phyloP scores from a whole-genome alignment of 2,329 filamentous ascomycete genomes.

The Microdochium nivale region DNA sequence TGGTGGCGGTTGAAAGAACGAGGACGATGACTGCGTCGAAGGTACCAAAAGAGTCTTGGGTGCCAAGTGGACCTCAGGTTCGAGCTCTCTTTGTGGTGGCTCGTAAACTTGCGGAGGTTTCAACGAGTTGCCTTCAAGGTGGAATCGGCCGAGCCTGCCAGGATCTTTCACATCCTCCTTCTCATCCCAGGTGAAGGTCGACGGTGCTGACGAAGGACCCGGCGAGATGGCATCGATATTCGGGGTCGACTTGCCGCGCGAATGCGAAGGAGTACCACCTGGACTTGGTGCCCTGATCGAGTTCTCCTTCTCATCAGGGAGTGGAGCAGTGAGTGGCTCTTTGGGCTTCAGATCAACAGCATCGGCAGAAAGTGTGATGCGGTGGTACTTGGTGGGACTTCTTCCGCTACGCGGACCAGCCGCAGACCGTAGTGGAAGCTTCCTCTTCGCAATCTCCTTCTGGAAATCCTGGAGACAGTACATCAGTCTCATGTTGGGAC shows the following conservation, averaged over 20 bases:
- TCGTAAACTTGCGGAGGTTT: conserved; percentile 28
- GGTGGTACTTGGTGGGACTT: conserved; percentile 48
- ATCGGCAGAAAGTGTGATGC: conserved; percentile 51
- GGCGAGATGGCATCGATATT: conserved; percentile 42
- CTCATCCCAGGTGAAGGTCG: conserved; percentile 51
- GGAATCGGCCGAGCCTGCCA: conserved; percentile 30
- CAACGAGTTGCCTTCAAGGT: conserved; percentile 20
- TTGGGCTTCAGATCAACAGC: conserved; percentile 42
- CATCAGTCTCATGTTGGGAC: conserved; percentile 86
- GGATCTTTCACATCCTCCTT: conserved; percentile 34
- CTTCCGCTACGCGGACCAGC: conserved; percentile 40
- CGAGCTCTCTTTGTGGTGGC: conserved; percentile 3
- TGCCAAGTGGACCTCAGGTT: neutral
- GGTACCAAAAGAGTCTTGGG: neutral
- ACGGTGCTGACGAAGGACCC: conserved; percentile 60
- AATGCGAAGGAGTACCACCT: conserved; percentile 34
- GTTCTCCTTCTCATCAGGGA: conserved; percentile 45
- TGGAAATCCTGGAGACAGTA: conserved; percentile 82
- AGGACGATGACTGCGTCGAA: conserved; percentile 12
- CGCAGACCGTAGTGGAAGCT: conserved; percentile 32
- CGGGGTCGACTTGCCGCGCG: conserved; percentile 45
- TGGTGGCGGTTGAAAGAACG: conserved; percentile 19
- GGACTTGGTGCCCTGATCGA: conserved; percentile 29
- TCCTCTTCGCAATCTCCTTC: conserved; percentile 49
- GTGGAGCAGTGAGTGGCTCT: conserved; percentile 52